A percentile compares a stretch with the other conserved stretches of the same genome.
phyloP scores from a whole-genome alignment of 805 yeast species.

The Candida bentonensis region DNA sequence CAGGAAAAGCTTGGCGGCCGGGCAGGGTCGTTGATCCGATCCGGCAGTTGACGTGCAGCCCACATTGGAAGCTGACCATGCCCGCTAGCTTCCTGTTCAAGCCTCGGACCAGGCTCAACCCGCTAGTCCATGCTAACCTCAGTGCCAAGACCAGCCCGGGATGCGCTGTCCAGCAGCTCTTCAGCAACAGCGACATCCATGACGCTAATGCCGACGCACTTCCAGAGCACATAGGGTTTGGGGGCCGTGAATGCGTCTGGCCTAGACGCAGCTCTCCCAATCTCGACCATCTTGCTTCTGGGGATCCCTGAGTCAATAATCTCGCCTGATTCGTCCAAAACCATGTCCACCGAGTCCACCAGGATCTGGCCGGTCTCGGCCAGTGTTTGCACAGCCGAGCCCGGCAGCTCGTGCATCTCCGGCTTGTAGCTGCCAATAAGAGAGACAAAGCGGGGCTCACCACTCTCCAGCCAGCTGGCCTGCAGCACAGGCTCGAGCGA shows the following conservation, averaged over 20 bases:
- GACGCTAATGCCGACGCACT: background rate
- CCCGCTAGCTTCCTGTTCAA: no score
- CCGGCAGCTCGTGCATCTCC: background rate
- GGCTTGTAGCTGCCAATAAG: slow-evolving; percentile 1
- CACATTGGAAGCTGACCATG: no score
- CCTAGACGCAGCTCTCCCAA: background rate
- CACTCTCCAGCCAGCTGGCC: background rate
- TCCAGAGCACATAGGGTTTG: slow-evolving; percentile 1
- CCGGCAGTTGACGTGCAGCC: no score
- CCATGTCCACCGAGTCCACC: slow-evolving; percentile 3
- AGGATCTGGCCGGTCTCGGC: background rate
- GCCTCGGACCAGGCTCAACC: no score
- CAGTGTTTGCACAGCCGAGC: background rate
- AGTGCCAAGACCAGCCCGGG: background rate
- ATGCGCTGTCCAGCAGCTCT: background rate
- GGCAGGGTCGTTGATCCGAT: no score
- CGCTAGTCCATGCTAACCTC: background rate
- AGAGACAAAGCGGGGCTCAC: background rate
- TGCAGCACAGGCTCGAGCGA: background rate
- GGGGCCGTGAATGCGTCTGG: background rate
- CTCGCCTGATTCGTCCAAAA: background rate
- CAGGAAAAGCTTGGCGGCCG: no score
- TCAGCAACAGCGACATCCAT: background rate
- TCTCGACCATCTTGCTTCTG: background rate
- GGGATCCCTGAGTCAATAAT: background rate